Base-by-base conservation (phyloP, 805 yeast species). In the Lipomyces lipofer region DNA sequence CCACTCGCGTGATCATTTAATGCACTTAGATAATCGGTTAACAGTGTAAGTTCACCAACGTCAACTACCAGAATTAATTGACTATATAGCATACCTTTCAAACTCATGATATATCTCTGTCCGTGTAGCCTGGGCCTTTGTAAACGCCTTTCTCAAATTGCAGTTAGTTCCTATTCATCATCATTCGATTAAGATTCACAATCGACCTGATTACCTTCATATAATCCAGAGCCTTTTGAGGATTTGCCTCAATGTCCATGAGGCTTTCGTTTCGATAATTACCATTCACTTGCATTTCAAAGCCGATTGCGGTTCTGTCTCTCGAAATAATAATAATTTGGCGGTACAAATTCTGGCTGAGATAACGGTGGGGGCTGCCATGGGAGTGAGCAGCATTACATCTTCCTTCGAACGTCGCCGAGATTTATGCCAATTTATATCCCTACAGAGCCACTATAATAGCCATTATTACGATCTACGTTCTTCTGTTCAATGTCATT, bases 21-120 rank as follows among this genome's bases (percentile, higher is more conserved):
- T 7, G 62, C 62, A 24, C 58, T 56, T 19, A 17, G 15, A 13
- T 25, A 10, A 6, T 7, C 5, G 12, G 17, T 36, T 36, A 36
- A 25, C 25, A 21, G 22, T 17, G 24, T 8, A 10, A 19, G n/a
- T n/a, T n/a, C n/a, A n/a, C n/a, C n/a, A n/a, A n/a, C n/a, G n/a
- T n/a, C 8, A 19, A 38, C 24, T 19, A 19, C 21, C 32, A 27
- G 7, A 13, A 43, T 33, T 27, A 19, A 24, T 27, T 27, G 8
- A 24, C 46, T 7, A 15, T 27, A 17, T 21, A 40, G 29, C 32
- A 2, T 24, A 52, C 60, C 51, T 47, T 21, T 58, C 62, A 51
- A 58, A 58, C 46, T 58, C 62, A 27, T 58, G 62, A 43, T 55
- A 55, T 15, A 58, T 43, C 25, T 59, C 62, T n/a, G 62, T 58